phyloP scores from a whole-genome alignment of 1,139 yeast species.

The Chernovozyma aurita region DNA sequence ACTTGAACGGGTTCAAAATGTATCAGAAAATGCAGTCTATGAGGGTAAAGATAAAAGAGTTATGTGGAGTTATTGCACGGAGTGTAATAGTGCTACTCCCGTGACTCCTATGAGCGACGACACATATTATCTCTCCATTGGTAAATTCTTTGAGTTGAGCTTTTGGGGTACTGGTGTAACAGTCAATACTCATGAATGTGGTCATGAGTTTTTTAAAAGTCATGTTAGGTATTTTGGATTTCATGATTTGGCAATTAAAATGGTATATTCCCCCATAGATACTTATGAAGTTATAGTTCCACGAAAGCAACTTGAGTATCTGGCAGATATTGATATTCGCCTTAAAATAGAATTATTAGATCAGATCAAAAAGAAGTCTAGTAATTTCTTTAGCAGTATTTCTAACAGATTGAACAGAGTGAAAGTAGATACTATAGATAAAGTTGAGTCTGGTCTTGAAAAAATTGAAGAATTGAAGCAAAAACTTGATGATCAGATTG shows the following conservation, averaged over 20 bases:
- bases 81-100: constrained; percentile 73
- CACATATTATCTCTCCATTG: constrained; percentile 88
- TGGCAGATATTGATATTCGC: constrained; percentile 64
- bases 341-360: constrained; percentile 63
- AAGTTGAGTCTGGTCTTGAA: constrained; percentile 62
- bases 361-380: constrained; percentile 50
- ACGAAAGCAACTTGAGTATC: constrained; percentile 64
- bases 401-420: constrained; percentile 67
- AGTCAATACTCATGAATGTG: constrained; percentile 44
- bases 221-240: constrained; percentile 83
- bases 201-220: constrained; percentile 74
- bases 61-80: constrained; percentile 90
- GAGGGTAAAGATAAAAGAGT: constrained; percentile 36
- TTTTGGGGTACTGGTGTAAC: constrained; percentile 65
- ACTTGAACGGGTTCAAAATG: constrained; percentile 51
- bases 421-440: constrained; percentile 74
- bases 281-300: constrained; percentile 79
- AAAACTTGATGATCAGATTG: constrained; percentile 50
- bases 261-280: constrained; percentile 74
- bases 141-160: constrained; percentile 81
- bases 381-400: constrained; percentile 70
- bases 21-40: constrained; percentile 46
- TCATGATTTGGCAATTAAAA: constrained; percentile 71
- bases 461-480: constrained; percentile 56
- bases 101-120: constrained; percentile 82